A percentile compares a stretch with the other conserved stretches of the same genome.
phyloP scores from a whole-genome alignment of 2,329 filamentous ascomycete species.

The Clarireedia hainanense region DNA sequence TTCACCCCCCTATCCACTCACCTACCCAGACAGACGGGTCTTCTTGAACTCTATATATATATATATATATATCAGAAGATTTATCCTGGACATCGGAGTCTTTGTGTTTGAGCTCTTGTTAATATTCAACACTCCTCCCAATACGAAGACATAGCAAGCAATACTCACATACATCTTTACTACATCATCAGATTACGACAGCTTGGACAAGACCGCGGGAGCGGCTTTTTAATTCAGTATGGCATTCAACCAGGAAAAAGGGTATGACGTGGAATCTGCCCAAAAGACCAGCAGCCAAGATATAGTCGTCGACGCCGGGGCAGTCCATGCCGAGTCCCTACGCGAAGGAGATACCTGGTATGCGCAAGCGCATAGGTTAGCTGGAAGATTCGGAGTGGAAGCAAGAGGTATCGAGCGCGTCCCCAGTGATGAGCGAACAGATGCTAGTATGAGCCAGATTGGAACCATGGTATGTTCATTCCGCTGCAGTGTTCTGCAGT shows the following conservation, averaged over 20 bases:
- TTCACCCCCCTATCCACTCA: too few species aligned
- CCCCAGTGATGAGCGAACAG: constrained; percentile 59
- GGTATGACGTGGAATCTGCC: constrained; percentile 23
- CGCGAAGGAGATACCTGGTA: constrained; percentile 46
- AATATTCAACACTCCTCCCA: too few species aligned
- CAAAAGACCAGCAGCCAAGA: not conserved
- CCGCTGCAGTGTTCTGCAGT: not conserved
- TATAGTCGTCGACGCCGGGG: constrained; percentile 25
- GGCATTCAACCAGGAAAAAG: constrained; percentile 7
- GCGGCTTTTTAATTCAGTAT: not conserved
- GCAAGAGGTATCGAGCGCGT: constrained; percentile 70
- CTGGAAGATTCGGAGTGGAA: constrained; percentile 60
- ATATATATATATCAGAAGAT: too few species aligned
- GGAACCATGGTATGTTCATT: constrained; percentile 56
- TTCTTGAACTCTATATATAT: too few species aligned
- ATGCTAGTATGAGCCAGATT: constrained; percentile 57
- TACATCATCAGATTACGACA: too few species aligned
- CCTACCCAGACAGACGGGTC: too few species aligned
- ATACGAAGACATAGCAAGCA: too few species aligned
- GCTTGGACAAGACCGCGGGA: too few species aligned
- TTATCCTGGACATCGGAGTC: too few species aligned
- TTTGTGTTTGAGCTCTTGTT: too few species aligned
- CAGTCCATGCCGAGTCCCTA: constrained; percentile 51
- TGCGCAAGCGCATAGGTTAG: constrained; percentile 53
- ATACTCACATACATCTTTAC: too few species aligned